Evolutionary conservation across 768 basidiomycete genomes (phyloP), one percentile per base, ranked within the genome.

Genomic region (Rhizopogon rudus): DNA sequence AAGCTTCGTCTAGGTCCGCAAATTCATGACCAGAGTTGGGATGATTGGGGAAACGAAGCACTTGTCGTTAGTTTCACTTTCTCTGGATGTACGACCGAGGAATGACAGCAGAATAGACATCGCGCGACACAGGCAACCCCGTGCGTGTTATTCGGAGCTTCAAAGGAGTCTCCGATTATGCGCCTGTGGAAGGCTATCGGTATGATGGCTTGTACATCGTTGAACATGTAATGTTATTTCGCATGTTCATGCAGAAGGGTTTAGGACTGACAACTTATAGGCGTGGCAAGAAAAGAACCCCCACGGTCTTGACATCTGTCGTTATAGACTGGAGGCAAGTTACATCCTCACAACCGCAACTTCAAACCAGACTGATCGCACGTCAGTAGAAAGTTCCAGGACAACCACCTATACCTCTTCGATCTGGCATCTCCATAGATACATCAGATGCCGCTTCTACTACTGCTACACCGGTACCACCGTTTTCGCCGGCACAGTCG

Each of bases 181-280:
- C 71, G 5, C 69, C 69, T 10, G 12, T 28, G 2, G 5, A 31
- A 1, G 68, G 67, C 8, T 63, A 61, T 35, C 70, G 69, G 2
- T 70, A 71, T 25, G 69, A 72, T 31, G 69, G 69, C 17, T 41
- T 70, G 2, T 70, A 70, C 51, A 68, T 28, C 37, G 58, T 70
- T 3, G 39, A 59, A 3, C 40, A 49, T 6, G 71, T 72, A 31
- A 44, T 58, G 40, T 16, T 35, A 12, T 46, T 12, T 3, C 14
- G 33, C 17, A 29, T 10, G 3, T 46, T 8, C 3, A 12, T 5
- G 28, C 48, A 48, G 16, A 1, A 25, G 29, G 20, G 40, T 9
- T 9, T 16, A 42, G 3, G 57, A 40, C 6, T 42, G 50, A 45
- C 41, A 8, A 8, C 16, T 25, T 7, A 14, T 29, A 68, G 67